These are phyloP conservation scores for Hanseniaspora guilliermondii DNA, from an alignment of 805 yeast genomes.

Conservation along the genomic window DNA sequence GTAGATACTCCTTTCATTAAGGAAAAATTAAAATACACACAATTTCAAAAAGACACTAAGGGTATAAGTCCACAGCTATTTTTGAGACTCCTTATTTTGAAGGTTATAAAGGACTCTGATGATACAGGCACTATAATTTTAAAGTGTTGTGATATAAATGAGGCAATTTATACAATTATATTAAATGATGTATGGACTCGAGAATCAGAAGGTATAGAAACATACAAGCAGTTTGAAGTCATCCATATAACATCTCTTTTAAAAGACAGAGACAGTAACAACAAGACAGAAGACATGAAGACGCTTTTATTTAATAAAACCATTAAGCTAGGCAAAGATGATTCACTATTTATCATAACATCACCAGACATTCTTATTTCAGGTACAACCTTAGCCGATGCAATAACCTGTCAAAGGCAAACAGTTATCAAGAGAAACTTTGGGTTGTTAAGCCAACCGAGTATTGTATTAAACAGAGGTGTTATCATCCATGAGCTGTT, in stretches of 20 bases:
- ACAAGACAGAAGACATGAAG: neutral
- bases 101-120: slow-evolving; percentile 4
- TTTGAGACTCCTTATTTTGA: neutral
- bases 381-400: slow-evolving; percentile 8
- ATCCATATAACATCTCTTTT: neutral
- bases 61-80: neutral
- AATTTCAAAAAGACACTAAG: neutral
- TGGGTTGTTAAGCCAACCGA: slow-evolving; percentile 42
- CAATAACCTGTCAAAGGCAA: slow-evolving; percentile 12
- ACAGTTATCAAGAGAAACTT: slow-evolving; percentile 12
- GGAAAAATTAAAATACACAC: neutral
- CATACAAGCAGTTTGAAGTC: neutral
- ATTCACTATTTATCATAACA: neutral
- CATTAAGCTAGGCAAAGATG: neutral
- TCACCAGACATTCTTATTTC: slow-evolving; percentile 6
- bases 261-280: neutral
- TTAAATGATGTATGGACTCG: slow-evolving; percentile 17
- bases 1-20: neutral
- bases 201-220: neutral
- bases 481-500: slow-evolving; percentile 67
- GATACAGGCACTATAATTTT: slow-evolving; percentile 16
- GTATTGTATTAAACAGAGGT: slow-evolving; percentile 65
- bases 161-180: slow-evolving; percentile 21
- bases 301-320: neutral
- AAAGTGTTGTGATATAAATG: neutral